Conservation (phyloP, 768 basidiomycete genomes). For the Agaricus subrufescens region DNA sequence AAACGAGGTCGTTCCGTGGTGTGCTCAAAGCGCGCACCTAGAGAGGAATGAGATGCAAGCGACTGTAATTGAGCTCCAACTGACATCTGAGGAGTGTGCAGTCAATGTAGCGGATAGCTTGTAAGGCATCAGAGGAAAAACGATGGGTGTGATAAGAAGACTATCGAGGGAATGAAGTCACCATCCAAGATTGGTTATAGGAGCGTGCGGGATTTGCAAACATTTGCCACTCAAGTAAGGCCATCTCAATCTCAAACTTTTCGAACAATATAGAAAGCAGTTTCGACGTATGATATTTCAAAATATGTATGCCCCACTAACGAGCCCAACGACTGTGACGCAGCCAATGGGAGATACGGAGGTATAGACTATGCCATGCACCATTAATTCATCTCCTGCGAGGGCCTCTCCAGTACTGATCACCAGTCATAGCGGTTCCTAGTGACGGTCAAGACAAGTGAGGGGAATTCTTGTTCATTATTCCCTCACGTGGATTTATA, state of each 20-base stretch:
- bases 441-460: slow-evolving; percentile 36
- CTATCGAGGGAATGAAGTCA: not conserved
- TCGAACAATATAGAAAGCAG: too few species aligned
- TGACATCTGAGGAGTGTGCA: slow-evolving; percentile 26
- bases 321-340: slow-evolving; percentile 64
- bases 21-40: slow-evolving; percentile 83
- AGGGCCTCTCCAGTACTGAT: slow-evolving; percentile 48
- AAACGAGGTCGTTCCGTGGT: slow-evolving; percentile 69
- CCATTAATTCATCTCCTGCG: slow-evolving; percentile 91
- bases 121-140: slow-evolving; percentile 21
- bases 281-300: not conserved
- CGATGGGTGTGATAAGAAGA: not conserved
- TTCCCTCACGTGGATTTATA: not conserved
- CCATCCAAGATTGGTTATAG: not conserved
- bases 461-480: slow-evolving; percentile 32
- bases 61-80: slow-evolving; percentile 8
- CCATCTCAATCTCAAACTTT: too few species aligned
- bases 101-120: slow-evolving; percentile 27
- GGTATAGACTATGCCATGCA: slow-evolving; percentile 84
- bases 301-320: slow-evolving; percentile 79
- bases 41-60: slow-evolving; percentile 13
- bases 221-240: too few species aligned
- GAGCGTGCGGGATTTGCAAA: not conserved
- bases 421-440: slow-evolving; percentile 34
- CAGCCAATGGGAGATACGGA: slow-evolving; percentile 80